Base-by-base conservation (phyloP, 331 rosid genomes). In the Quercus phellos region DNA sequence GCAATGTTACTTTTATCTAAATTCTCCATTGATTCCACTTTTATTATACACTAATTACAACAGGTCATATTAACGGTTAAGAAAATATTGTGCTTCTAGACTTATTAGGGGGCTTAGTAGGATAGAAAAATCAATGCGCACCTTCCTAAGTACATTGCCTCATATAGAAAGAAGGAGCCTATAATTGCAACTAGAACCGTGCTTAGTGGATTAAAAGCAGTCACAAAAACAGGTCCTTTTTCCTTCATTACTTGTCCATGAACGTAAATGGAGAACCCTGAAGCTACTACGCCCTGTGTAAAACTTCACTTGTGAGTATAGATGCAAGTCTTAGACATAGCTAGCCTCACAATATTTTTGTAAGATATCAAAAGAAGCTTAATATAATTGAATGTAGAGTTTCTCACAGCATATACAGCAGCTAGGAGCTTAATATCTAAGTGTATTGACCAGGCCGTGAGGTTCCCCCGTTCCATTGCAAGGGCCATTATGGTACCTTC, bases 211-310 rank as follows among this genome's bases (percentile, higher is more conserved):
- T 32, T 51, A 55, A 81, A 83, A 42, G 87, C 75, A 51, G 82
- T 55, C 16, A 51, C 58, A 9, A 75, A 84, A 75, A 86, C 72
- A 13, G 84, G 86, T 11, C 82, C 85, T 29, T 38, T 86, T 18
- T 70, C 79, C 75, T 74, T 75, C 32, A 58, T 24, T 53, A 83
- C 80, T 24, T 35, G 11, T 68, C 82, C 84, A 14, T 75, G 68
- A 26, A 83, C 30, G 34, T 35, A 81, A 55, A 72, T 75, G 46
- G 68, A 51, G 17, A 72, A 0, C 27, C 90, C 94, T 12, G 94
- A 80, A 24, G 85, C 79, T 17, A 90, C 9, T 80, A 87, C n/a
- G 50, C 94, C 93, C 93, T 87, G 83, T 77, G 76, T 60, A 22
- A 12, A 46, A 46, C 16, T 46, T 46, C 53, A 46, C 46, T 38